These are phyloP conservation scores for Cicer arietinum DNA, from an alignment of 306 rosid genomes.

Conservation along the genomic window DNA sequence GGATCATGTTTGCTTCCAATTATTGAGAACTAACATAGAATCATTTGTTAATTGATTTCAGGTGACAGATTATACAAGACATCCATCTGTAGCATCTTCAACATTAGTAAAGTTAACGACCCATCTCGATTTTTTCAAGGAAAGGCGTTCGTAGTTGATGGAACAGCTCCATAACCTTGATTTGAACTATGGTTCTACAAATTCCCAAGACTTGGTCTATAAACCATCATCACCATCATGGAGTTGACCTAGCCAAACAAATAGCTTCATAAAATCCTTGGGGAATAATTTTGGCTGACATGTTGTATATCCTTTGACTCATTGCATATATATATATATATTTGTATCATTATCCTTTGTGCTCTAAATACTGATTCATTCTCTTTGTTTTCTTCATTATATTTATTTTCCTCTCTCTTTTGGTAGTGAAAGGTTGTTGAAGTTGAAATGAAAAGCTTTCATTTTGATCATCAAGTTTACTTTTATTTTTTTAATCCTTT, in stretches of 20 bases:
- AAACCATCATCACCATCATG: conserved; percentile 88
- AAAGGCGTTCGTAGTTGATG: conserved; percentile 96
- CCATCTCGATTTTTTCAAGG: conserved; percentile 99
- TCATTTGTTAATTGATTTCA: conserved; percentile 43
- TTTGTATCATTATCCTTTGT: conserved; percentile 46
- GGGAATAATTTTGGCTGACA: conserved; percentile 53
- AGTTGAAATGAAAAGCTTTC: conserved; percentile 52
- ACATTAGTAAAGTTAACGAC: conserved; percentile 89
- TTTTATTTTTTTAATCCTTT: background rate
- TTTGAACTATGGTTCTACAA: conserved; percentile 79
- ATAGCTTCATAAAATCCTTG: conserved; percentile 50
- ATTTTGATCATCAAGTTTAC: conserved; percentile 40
- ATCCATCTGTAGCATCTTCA: conserved; percentile 83
- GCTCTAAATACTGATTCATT: conserved; percentile 47
- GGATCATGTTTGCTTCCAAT: background rate
- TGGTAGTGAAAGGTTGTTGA: conserved; percentile 57
- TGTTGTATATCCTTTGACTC: conserved; percentile 74
- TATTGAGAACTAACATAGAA: conserved; percentile 29
- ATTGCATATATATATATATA: conserved; percentile 49
- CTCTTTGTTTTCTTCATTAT: conserved; percentile 31
- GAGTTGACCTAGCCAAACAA: conserved; percentile 64
- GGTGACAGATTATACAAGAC: conserved; percentile 75
- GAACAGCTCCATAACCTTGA: conserved; percentile 99
- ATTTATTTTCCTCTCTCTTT: conserved; percentile 30
- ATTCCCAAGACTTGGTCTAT: conserved; percentile 74